Percentiles rank a stretch among this genome's conserved stretches.
These are phyloP conservation scores for Ceratocystis cacaofunesta DNA, from an alignment of 2,329 filamentous ascomycete species.

Conservation along the genomic window DNA sequence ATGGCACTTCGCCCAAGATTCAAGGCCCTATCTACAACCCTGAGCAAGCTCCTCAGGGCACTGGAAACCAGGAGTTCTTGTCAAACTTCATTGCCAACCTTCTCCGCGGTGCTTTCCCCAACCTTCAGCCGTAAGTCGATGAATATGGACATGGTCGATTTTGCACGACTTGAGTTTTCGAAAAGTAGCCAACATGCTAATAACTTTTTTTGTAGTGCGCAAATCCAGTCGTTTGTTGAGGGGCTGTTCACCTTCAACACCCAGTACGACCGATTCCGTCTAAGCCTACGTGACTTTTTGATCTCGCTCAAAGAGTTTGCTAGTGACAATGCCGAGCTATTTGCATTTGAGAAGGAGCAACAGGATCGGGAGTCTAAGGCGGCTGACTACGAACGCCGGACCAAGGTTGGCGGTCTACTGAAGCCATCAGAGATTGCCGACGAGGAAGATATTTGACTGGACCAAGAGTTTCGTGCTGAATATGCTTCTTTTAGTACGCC, in stretches of 20 bases:
- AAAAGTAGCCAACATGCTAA: constrained; percentile 18
- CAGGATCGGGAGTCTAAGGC: constrained; percentile 72
- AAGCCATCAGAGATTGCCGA: constrained; percentile 96
- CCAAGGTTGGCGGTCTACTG: constrained; percentile 88
- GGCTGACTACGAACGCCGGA: constrained; percentile 77
- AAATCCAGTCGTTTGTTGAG: constrained; percentile 83
- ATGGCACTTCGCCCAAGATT: constrained; percentile 62
- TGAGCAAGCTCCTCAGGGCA: constrained; percentile 70
- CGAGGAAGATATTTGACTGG: constrained; percentile 69
- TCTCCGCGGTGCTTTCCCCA: constrained; percentile 80
- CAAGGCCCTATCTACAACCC: constrained; percentile 77
- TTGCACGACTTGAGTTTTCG: neutral
- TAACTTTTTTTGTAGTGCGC: constrained; percentile 39
- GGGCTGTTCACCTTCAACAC: constrained; percentile 78
- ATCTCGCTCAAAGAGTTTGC: constrained; percentile 95
- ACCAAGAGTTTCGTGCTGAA: constrained; percentile 50
- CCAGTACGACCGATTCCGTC: constrained; percentile 85
- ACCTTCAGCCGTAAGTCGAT: constrained; percentile 64
- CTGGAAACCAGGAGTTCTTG: constrained; percentile 80
- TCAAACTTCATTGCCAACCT: constrained; percentile 74
- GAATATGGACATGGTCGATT: neutral
- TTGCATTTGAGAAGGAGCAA: constrained; percentile 85
- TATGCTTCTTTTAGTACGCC: constrained; percentile 25
- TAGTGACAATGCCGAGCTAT: constrained; percentile 88
- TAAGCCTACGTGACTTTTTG: constrained; percentile 89